These are phyloP conservation scores for Helotiales sp. DNA, from an alignment of 2,329 filamentous ascomycete genomes.

Conservation along the genomic window DNA sequence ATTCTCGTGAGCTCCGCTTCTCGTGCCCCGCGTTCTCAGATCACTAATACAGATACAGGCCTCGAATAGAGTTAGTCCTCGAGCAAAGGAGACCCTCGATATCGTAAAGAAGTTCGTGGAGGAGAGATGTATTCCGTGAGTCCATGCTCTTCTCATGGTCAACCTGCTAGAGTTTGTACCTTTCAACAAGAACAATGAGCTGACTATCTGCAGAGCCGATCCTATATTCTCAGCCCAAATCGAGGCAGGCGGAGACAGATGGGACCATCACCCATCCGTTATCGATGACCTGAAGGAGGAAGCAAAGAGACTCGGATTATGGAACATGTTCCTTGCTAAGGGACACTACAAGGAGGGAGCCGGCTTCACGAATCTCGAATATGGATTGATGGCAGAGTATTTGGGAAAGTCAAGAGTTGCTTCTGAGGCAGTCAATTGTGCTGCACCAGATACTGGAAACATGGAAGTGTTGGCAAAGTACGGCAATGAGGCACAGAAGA, in stretches of 20 bases:
- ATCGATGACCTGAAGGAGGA: conserved; percentile 88
- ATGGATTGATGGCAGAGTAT: conserved; percentile 96
- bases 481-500: conserved; percentile 82
- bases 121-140: conserved; percentile 84
- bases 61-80: conserved; percentile 67
- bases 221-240: conserved; percentile 77
- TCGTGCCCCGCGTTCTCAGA: conserved; percentile 8
- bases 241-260: conserved; percentile 71
- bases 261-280: conserved; percentile 75
- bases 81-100: conserved; percentile 81
- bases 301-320: conserved; percentile 80
- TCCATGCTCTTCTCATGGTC: conserved; percentile 3
- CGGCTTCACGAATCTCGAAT: conserved; percentile 93
- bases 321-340: conserved; percentile 98
- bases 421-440: conserved; percentile 85
- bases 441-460: conserved; percentile 90
- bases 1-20: conserved; percentile 41
- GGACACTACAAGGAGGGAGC: conserved; percentile 95
- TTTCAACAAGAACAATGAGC: background rate
- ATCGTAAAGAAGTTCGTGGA: conserved; percentile 94
- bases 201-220: conserved; percentile 60
- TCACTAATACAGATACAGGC: conserved; percentile 29
- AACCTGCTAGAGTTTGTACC: conserved; percentile 5
- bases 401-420: conserved; percentile 83
- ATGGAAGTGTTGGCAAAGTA: conserved; percentile 96